Base-by-base conservation (phyloP, 768 basidiomycete species). In the Stropharia rugosoannulata region DNA sequence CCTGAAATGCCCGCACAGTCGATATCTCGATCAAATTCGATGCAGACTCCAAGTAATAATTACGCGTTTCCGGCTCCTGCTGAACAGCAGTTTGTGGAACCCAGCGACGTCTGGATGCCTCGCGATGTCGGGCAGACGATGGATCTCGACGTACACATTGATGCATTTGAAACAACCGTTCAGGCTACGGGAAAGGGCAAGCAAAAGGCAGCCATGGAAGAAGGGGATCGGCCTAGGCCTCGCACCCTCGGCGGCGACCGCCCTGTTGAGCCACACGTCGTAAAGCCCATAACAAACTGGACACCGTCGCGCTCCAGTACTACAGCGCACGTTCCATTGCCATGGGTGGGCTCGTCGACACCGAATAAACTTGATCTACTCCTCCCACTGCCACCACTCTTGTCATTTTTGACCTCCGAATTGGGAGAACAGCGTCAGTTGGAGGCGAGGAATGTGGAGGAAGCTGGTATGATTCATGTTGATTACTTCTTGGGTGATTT, bases 401-500 rank as follows among this genome's bases (percentile, higher is more conserved):
- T 91, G 66, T 87, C 85, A 0, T 80, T 79, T 52, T 56, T 92
- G 37, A 80, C 74, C 45, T 75, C 76, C 2, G 79, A 77, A 18
- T 76, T 89, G n/a, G 86, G 90, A 9, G 86, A 84, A 4, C 79
- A 75, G 27, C 85, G 85, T 4, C 83, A 89, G 52, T 70, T 97
- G 38, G 94, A 98, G 68, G 91, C 75, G 2, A 75, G 83, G 48
- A 98, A 99, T 75, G 78, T 85, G 6, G 89, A 87, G 57, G 79
- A 80, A 40, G 80, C 75, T 48, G 80, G 87, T 84, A 62, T 49
- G 78, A 19, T 11, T 76, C 1, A 39, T 16, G 50, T 19, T 60
- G 27, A 39, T 43, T 53, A 7, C 29, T 32, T 42, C 40, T 32
- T 50, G 49, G 10, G 42, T 52, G n/a, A 22, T 40, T 44, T 36